Evolutionary conservation across 2,329 filamentous ascomycete genomes (phyloP).

Genomic region (Emergomyces orientalis): DNA sequence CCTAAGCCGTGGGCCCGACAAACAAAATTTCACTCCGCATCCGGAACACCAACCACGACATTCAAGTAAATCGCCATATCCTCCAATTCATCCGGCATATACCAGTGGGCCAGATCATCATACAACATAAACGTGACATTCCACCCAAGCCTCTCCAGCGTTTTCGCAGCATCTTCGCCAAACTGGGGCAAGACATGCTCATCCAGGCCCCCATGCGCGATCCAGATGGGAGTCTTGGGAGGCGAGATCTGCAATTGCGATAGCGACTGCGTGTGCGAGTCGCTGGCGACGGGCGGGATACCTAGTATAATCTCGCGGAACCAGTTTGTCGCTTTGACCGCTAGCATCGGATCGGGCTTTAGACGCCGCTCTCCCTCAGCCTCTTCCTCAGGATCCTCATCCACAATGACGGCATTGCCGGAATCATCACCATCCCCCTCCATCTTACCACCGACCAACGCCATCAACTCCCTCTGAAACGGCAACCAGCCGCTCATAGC

Average conservation of each 20-base stretch:
- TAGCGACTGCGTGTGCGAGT: background rate
- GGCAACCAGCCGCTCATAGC: constrained; percentile 39
- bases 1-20: background rate
- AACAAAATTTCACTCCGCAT: constrained; percentile 1
- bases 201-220: constrained; percentile 13
- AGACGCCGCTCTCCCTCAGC: background rate
- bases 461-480: constrained; percentile 29
- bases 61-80: constrained; percentile 16
- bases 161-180: constrained; percentile 13
- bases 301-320: constrained; percentile 11
- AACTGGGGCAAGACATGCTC: constrained; percentile 7
- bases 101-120: constrained; percentile 17
- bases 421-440: background rate
- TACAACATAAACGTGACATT: constrained; percentile 17
- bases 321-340: background rate
- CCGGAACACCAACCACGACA: constrained; percentile 11
- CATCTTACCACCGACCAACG: constrained; percentile 12
- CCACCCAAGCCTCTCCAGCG: constrained; percentile 15
- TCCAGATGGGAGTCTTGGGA: constrained; percentile 13
- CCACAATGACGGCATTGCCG: background rate
- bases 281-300: constrained; percentile 10
- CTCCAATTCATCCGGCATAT: constrained; percentile 13
- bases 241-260: background rate
- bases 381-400: background rate
- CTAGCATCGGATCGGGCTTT: background rate